These are phyloP conservation scores for Tetrahymena thermophila DNA, from an alignment of 73 alveolate genomes.

Conservation along the genomic window DNA sequence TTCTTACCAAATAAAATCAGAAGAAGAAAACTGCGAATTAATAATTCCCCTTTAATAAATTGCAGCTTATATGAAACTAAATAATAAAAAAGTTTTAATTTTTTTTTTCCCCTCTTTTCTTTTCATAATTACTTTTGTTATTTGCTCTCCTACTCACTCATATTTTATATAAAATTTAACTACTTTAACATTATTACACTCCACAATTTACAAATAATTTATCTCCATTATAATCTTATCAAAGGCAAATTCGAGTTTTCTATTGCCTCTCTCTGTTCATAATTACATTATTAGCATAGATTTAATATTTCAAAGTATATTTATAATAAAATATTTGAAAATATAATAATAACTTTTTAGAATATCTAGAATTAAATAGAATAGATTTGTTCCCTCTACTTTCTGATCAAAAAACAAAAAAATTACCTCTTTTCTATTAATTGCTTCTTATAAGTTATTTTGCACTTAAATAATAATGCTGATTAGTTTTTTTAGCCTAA, in stretches of 20 bases:
- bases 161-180: not conserved
- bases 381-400: not conserved
- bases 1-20: not conserved
- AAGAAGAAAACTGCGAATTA: not conserved
- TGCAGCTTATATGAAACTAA: not conserved
- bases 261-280: no score
- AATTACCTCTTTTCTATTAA: not conserved
- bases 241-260: not conserved
- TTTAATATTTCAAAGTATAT: no score
- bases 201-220: not conserved
- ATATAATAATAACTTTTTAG: no score
- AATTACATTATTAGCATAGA: no score
- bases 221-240: no score
- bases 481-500: not conserved
- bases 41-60: not conserved
- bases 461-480: no score
- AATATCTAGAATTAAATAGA: not conserved
- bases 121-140: not conserved
- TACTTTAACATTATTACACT: not conserved
- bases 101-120: not conserved
- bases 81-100: not conserved
- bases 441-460: not conserved
- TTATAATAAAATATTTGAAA: no score
- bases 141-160: not conserved
- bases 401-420: not conserved